A percentile compares a stretch with the other conserved stretches of the same genome.
Evolutionary conservation across 805 yeast genomes (phyloP).

Genomic region (Dipodascopsis uninucleata): DNA sequence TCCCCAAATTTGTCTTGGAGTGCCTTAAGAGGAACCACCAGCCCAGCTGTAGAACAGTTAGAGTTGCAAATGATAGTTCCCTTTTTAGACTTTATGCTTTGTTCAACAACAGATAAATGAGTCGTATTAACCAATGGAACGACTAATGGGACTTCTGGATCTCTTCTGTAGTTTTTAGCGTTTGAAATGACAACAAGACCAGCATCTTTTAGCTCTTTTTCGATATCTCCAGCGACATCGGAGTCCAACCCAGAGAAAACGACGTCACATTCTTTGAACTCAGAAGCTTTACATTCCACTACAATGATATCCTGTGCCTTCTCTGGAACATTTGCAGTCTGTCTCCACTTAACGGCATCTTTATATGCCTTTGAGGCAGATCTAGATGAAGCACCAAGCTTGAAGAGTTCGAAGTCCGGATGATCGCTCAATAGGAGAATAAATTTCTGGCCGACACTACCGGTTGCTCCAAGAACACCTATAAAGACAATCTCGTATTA

Average conservation of each 20-base stretch:
- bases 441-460: slow-evolving; percentile 95
- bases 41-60: slow-evolving; percentile 97
- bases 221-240: slow-evolving; percentile 84
- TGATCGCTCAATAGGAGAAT: slow-evolving; percentile 78
- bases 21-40: slow-evolving; percentile 96
- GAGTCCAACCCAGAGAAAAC: slow-evolving; percentile 94
- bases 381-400: slow-evolving; percentile 87
- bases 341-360: slow-evolving; percentile 93
- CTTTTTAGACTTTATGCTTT: slow-evolving; percentile 53
- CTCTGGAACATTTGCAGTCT: slow-evolving; percentile 76
- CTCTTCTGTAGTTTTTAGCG: slow-evolving; percentile 94
- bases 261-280: slow-evolving; percentile 84
- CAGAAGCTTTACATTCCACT: slow-evolving; percentile 69
- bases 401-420: slow-evolving; percentile 82
- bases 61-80: slow-evolving; percentile 94
- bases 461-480: slow-evolving; percentile 98
- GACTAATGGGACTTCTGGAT: slow-evolving; percentile 78
- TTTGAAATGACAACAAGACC: slow-evolving; percentile 87
- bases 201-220: slow-evolving; percentile 72
- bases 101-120: slow-evolving; percentile 71
- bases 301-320: slow-evolving; percentile 61
- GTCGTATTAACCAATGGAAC: slow-evolving; percentile 95
- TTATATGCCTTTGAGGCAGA: slow-evolving; percentile 86
- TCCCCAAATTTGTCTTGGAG: slow-evolving; percentile 88
- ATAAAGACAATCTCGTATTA: not conserved